A percentile compares a stretch with the other conserved stretches of the same genome.
These are phyloP conservation scores for Geotrichum bryndzae DNA, from an alignment of 1,139 yeast genomes.

Conservation along the genomic window DNA sequence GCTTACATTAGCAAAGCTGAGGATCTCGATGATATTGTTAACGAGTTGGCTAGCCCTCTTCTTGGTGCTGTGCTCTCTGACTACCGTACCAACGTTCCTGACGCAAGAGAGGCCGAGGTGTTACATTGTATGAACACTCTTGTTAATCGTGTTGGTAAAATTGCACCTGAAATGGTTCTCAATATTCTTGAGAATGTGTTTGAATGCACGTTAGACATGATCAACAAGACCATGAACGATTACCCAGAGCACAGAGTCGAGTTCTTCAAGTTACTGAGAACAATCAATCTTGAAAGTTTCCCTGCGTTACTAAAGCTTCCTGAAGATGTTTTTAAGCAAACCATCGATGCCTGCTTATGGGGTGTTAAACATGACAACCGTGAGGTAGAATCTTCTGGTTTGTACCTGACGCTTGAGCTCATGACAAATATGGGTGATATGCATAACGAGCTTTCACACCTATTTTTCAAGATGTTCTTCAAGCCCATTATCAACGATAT, in stretches of 20 bases:
- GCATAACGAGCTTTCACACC: conserved; percentile 73
- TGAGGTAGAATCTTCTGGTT: conserved; percentile 89
- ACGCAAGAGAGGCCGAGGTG: conserved; percentile 97
- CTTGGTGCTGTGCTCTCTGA: conserved; percentile 84
- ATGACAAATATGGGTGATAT: conserved; percentile 75
- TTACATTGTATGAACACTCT: conserved; percentile 90
- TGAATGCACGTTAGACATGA: conserved; percentile 92
- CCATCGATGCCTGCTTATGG: conserved; percentile 93
- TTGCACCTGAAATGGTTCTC: conserved; percentile 91
- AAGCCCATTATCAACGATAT: conserved; percentile 88
- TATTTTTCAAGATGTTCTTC: conserved; percentile 82
- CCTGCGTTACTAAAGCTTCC: conserved; percentile 82
- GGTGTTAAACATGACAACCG: conserved; percentile 95
- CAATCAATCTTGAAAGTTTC: conserved; percentile 79
- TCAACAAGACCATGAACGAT: conserved; percentile 88
- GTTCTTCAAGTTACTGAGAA: conserved; percentile 82
- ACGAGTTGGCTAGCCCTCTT: conserved; percentile 76
- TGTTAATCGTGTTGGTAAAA: conserved; percentile 76
- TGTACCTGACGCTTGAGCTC: conserved; percentile 73
- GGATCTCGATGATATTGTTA: conserved; percentile 77
- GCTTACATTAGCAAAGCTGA: conserved; percentile 83
- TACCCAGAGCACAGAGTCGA: conserved; percentile 98
- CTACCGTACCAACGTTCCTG: conserved; percentile 83
- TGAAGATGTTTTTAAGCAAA: conserved; percentile 87
- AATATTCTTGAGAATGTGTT: conserved; percentile 83